Base-by-base conservation (phyloP, 768 basidiomycete species). In the Galerina sulciceps region DNA sequence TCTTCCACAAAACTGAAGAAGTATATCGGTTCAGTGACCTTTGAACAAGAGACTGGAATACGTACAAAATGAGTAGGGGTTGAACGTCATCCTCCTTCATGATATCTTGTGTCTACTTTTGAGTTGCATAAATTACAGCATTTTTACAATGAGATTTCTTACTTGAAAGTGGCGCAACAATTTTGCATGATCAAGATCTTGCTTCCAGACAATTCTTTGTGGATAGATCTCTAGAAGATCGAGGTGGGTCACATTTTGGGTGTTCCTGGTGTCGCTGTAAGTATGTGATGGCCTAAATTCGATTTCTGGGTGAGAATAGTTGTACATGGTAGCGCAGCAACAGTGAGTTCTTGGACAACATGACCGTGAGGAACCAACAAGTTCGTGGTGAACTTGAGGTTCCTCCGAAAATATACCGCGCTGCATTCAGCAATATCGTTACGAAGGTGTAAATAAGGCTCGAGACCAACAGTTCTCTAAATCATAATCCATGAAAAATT, bases 151-250 rank as follows among this genome's bases (percentile, higher is more conserved):
- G 13, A 41, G 14, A 13, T 31, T 8, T 42, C 45, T 40, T 47
- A 56, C 46, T 17, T 20, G 45, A 47, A 56, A 56, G 44, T 56
- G 55, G 6, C 15, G 45, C 8, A 56, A 13, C 18, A 56, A 45
- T 36, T 15, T 0, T 15, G 44, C 17, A 38, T 56, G 55, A 23
- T 56, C 45, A 26, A 56, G 55, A 5, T 48, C 22, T 14, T n/a
- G 35, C 8, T 46, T 40, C 31, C 35, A 56, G 6, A 18, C 18
- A 2, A 41, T n/a, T 31, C 17, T 35, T 20, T 56, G 15, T 35
- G 55, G 55, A 23, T 56, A 56, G 45, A 56, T 37, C 45, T 56
- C 55, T 36, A 56, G 22, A 17, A 56, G 36, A 20, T 56, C 46
- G 22, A 56, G 45, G 13, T 40, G 20, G 6, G 53, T 55, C 2